Percentiles rank a stretch among this genome's conserved stretches.
Evolutionary conservation across 2,329 filamentous ascomycete genomes (phyloP).

Genomic region (Fusarium brachygibbosum): DNA sequence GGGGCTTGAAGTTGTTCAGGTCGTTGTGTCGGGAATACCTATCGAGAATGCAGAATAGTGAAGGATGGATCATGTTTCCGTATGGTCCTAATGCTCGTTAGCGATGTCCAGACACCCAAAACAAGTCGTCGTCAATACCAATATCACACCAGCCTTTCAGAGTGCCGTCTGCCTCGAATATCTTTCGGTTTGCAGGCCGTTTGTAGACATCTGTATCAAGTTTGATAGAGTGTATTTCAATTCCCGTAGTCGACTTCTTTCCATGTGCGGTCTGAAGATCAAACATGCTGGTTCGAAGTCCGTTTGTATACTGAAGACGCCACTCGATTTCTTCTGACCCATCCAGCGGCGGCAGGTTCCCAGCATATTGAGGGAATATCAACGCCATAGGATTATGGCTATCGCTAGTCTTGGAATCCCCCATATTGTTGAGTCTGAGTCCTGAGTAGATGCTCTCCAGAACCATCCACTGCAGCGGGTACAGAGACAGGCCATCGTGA

Average conservation of each 20-base stretch:
- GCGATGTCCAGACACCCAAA: neutral
- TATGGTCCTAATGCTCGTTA: constrained; percentile 20
- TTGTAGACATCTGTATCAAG: constrained; percentile 38
- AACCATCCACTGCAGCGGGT: constrained; percentile 46
- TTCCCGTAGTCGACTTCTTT: constrained; percentile 7
- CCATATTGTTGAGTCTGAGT: constrained; percentile 11
- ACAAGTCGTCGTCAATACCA: constrained; percentile 8
- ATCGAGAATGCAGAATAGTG: constrained; percentile 45
- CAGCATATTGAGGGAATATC: constrained; percentile 45
- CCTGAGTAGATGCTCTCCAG: constrained; percentile 42
- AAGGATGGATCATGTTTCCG: constrained; percentile 44
- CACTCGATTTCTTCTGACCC: constrained; percentile 48
- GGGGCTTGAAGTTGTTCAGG: constrained; percentile 29
- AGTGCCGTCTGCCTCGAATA: constrained; percentile 23
- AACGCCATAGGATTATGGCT: constrained; percentile 34
- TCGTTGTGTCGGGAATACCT: constrained; percentile 43
- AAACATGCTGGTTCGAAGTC: constrained; percentile 44
- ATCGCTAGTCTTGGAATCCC: constrained; percentile 9
- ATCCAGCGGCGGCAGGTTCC: constrained; percentile 38
- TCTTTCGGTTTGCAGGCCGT: constrained; percentile 30
- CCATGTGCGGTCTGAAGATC: constrained; percentile 42
- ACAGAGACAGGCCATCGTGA: constrained; percentile 43
- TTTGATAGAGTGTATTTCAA: constrained; percentile 35
- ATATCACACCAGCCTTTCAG: constrained; percentile 39
- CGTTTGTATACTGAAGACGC: constrained; percentile 41